Evolutionary conservation across 371 early-diverging fungal species (phyloP), one percentile per base, ranked within the genome.

Genomic region (Rhizopus arrhizus): DNA sequence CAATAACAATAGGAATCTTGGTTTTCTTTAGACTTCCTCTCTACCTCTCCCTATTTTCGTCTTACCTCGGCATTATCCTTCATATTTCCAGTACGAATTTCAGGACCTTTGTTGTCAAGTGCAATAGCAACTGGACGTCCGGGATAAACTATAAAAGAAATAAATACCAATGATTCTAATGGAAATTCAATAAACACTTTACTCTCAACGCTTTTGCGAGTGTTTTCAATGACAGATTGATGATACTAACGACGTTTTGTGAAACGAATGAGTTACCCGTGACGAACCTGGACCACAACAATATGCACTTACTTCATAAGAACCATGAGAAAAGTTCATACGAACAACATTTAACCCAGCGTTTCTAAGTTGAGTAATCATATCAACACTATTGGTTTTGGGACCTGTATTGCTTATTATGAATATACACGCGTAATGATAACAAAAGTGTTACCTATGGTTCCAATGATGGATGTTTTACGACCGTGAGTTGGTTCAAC

Each of bases 341-440:
- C 99, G 91, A 52, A 91, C 94, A 61, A 99, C 92, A 76, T 93
- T 95, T 88, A 99, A 91, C 53, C 99, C 99, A 13, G 94, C 91
- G 64, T 91, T 84, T 65, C 93, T 86, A 62, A 97, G 85, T 72
- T 91, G 84, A 46, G 85, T 86, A 52, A 97, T 80, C 85, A 85
- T 87, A 70, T 95, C 95, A 42, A 92, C 89, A 43, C 75, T 84
- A 82, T 93, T 91, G 49, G 93, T 91, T 59, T 89, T 89, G 51
- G 93, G 93, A 22, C 93, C 93, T 83, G 66, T 15, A 46, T 22
- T 42, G 11, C 10, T 3, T 36, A 1, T 6, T 36, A 9, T 6
- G 11, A 11, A 6, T 36, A 9, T 1, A 36, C 36, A 36, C 36
- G 36, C 36, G 36, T 9, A 36, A 36, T 36, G 6, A 9, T 11